These are phyloP conservation scores for Penicillium sp. DNA, from an alignment of 2,329 filamentous ascomycete species.

Conservation along the genomic window DNA sequence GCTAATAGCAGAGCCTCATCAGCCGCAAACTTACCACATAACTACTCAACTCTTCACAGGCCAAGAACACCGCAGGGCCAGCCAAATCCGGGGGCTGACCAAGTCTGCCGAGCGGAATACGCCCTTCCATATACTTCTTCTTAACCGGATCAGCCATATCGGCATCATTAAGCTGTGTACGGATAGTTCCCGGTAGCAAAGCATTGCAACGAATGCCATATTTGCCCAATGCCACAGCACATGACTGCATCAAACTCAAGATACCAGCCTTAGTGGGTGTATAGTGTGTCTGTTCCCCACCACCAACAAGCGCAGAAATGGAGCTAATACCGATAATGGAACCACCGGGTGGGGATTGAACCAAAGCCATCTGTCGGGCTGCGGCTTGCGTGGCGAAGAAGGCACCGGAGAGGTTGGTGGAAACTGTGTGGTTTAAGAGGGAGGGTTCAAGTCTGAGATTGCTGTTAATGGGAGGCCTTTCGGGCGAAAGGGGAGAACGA, in stretches of 20 bases:
- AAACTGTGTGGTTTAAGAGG: constrained; percentile 70
- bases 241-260: constrained; percentile 77
- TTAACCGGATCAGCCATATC: constrained; percentile 74
- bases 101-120: constrained; percentile 76
- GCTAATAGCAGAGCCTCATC: background rate
- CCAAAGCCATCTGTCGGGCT: constrained; percentile 79
- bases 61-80: constrained; percentile 82
- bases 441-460: constrained; percentile 60
- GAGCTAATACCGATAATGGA: constrained; percentile 62
- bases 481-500: background rate
- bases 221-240: constrained; percentile 73
- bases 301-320: constrained; percentile 56
- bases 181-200: constrained; percentile 77
- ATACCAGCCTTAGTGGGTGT: constrained; percentile 87
- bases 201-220: constrained; percentile 81
- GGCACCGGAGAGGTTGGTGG: constrained; percentile 82
- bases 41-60: constrained; percentile 72
- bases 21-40: constrained; percentile 61
- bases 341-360: constrained; percentile 66
- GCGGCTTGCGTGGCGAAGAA: constrained; percentile 86
- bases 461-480: background rate
- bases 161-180: constrained; percentile 80
- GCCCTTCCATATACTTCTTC: constrained; percentile 73
- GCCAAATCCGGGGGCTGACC: constrained; percentile 72
- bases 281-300: constrained; percentile 78